Percentiles rank a stretch among this genome's conserved stretches.
These are phyloP conservation scores for Spathaspora sp. DNA, from an alignment of 1,139 yeast genomes.

Conservation along the genomic window DNA sequence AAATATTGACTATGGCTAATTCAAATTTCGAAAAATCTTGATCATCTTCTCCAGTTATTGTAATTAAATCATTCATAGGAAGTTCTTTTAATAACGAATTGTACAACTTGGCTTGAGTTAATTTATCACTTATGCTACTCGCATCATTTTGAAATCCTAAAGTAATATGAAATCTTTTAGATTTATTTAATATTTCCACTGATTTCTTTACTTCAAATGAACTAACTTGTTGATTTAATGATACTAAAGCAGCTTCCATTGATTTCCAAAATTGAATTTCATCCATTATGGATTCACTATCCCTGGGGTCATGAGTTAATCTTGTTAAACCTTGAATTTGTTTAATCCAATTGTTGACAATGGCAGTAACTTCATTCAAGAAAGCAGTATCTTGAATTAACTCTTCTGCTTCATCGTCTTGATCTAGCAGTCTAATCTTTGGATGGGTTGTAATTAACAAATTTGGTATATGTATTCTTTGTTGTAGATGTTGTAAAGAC, in stretches of 20 bases:
- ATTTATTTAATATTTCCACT: slow-evolving; percentile 59
- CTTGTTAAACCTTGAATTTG: slow-evolving; percentile 60
- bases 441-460: slow-evolving; percentile 56
- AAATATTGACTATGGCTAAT: slow-evolving; percentile 44
- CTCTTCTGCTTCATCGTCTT: slow-evolving; percentile 19
- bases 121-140: slow-evolving; percentile 56
- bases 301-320: slow-evolving; percentile 50
- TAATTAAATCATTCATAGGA: slow-evolving; percentile 61
- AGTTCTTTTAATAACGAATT: slow-evolving; percentile 68
- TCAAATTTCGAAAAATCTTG: slow-evolving; percentile 40
- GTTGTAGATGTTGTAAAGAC: slow-evolving; percentile 69
- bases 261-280: slow-evolving; percentile 82
- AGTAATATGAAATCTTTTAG: slow-evolving; percentile 80
- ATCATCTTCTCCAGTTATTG: slow-evolving; percentile 37
- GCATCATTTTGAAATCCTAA: slow-evolving; percentile 72
- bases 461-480: slow-evolving; percentile 68
- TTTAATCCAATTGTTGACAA: slow-evolving; percentile 73
- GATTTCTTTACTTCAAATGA: slow-evolving; percentile 58
- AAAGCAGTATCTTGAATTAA: slow-evolving; percentile 51
- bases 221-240: slow-evolving; percentile 59
- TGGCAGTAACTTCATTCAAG: slow-evolving; percentile 64
- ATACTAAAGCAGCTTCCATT: slow-evolving; percentile 59
- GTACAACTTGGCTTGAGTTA: slow-evolving; percentile 51
- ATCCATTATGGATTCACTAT: slow-evolving; percentile 59
- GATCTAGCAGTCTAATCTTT: slow-evolving; percentile 33